phyloP scores from a whole-genome alignment of 495 filamentous ascomycete genomes.

The Staphylotrichum tortipilum region DNA sequence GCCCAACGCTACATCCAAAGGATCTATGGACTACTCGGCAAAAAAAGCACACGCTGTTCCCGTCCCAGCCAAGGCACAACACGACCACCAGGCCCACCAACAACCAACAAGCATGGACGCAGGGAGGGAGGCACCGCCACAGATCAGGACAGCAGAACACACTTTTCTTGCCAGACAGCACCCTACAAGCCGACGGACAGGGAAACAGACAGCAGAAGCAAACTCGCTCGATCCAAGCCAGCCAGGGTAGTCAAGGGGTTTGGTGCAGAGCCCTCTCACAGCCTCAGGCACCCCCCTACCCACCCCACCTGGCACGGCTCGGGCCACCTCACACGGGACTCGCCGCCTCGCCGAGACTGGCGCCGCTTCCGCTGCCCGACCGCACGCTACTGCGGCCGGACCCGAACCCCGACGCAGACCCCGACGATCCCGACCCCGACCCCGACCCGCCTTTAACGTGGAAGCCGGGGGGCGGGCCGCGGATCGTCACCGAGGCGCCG shows the following conservation, averaged over 20 bases:
- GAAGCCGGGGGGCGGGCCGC: constrained; percentile 25
- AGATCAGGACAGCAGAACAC: neutral
- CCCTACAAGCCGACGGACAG: neutral
- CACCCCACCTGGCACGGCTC: neutral
- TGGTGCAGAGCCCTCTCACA: neutral
- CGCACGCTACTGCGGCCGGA: constrained; percentile 31
- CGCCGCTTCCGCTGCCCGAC: constrained; percentile 28
- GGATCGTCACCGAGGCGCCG: constrained; percentile 8
- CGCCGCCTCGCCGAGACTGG: constrained; percentile 19
- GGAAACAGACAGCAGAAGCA: neutral
- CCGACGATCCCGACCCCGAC: constrained; percentile 14
- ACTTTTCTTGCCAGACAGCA: neutral
- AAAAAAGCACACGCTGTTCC: neutral
- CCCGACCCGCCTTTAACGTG: constrained; percentile 14
- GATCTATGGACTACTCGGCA: neutral
- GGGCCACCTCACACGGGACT: constrained; percentile 22
- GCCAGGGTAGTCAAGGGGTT: too few relatives aligned
- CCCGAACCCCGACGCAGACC: constrained; percentile 18
- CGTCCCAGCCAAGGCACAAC: neutral
- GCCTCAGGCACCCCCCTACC: neutral
- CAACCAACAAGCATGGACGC: too few relatives aligned
- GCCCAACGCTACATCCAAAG: constrained; percentile 13
- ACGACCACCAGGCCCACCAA: neutral
- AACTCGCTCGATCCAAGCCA: neutral
- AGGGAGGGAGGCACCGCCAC: too few relatives aligned